phyloP scores from a whole-genome alignment of 192 early-diverging fungal species.

The Rhizophagus clarus region DNA sequence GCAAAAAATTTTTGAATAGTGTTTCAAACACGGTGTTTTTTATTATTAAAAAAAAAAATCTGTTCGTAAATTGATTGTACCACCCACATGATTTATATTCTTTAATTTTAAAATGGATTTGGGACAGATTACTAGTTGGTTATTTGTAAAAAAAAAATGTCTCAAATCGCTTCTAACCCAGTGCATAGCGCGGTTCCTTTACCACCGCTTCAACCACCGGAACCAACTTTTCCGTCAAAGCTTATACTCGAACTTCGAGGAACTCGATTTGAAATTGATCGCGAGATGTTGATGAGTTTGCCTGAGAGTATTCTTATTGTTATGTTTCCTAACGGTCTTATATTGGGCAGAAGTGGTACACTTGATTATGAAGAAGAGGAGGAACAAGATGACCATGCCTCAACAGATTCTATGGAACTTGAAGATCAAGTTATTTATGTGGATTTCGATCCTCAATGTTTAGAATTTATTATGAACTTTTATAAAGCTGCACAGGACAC shows the following conservation, averaged over 20 bases:
- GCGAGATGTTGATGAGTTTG: conserved; percentile 56
- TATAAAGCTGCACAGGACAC: conserved; percentile 49
- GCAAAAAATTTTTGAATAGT: too few species aligned
- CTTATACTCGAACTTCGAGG: conserved; percentile 63
- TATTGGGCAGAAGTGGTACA: conserved; percentile 39
- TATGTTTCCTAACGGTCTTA: conserved; percentile 66
- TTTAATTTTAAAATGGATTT: too few species aligned
- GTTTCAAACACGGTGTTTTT: too few species aligned
- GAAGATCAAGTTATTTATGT: conserved; percentile 58
- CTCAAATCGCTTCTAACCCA: conserved; percentile 24
- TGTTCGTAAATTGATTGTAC: too few species aligned
- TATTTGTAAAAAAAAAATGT: conserved; percentile 19
- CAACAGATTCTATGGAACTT: conserved; percentile 39
- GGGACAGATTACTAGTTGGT: too few species aligned
- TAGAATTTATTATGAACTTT: conserved; percentile 55
- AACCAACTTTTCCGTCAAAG: conserved; percentile 46
- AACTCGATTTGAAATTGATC: conserved; percentile 54
- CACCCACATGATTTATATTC: too few species aligned
- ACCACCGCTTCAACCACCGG: conserved; percentile 20
- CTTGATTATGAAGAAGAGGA: conserved; percentile 43
- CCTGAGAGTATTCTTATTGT: conserved; percentile 63
- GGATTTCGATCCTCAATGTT: conserved; percentile 57
- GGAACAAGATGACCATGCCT: conserved; percentile 39
- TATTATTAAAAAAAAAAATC: too few species aligned
- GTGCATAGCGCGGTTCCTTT: conserved; percentile 12